phyloP scores from a whole-genome alignment of 495 filamentous ascomycete genomes.

The Melanomma pulvis-pyrius region DNA sequence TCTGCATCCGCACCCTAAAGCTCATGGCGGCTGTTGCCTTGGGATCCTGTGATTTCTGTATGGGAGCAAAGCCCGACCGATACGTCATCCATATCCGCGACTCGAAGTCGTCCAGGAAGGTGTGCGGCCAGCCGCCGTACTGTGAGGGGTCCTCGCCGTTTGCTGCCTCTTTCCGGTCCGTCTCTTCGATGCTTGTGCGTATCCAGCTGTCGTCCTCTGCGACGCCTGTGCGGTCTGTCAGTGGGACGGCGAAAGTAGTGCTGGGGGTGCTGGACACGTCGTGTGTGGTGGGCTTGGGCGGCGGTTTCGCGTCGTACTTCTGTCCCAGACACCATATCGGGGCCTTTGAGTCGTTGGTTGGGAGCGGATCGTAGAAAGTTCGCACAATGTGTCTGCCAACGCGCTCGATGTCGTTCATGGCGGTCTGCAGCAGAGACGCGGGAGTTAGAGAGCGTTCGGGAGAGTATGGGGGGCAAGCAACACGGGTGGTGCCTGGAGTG shows the following conservation, averaged over 20 bases:
- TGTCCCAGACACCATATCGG: slow-evolving; percentile 89
- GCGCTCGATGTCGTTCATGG: slow-evolving; percentile 38
- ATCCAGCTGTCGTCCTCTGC: slow-evolving; percentile 38
- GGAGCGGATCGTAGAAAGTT: slow-evolving; percentile 94
- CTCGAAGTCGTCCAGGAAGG: slow-evolving; percentile 91
- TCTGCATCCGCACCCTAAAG: slow-evolving; percentile 80
- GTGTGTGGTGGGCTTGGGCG: slow-evolving; percentile 28
- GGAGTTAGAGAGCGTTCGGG: neutral
- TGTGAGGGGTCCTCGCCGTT: slow-evolving; percentile 33
- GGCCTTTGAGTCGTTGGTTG: slow-evolving; percentile 75
- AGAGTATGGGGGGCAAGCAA: neutral
- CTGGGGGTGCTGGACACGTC: slow-evolving; percentile 11
- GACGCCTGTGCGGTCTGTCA: slow-evolving; percentile 3
- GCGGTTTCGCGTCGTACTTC: slow-evolving; percentile 61
- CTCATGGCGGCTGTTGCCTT: slow-evolving; percentile 73
- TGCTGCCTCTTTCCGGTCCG: slow-evolving; percentile 30
- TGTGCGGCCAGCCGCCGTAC: slow-evolving; percentile 77
- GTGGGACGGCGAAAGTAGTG: slow-evolving; percentile 45
- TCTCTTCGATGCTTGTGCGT: slow-evolving; percentile 30
- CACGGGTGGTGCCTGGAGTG: neutral
- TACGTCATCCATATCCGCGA: slow-evolving; percentile 97
- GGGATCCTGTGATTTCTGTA: slow-evolving; percentile 75
- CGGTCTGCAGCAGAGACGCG: neutral
- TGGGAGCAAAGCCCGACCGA: slow-evolving; percentile 80
- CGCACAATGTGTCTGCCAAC: slow-evolving; percentile 61